phyloP scores from a whole-genome alignment of 495 filamentous ascomycete species.

The Hypoxylon lienhwacheense region DNA sequence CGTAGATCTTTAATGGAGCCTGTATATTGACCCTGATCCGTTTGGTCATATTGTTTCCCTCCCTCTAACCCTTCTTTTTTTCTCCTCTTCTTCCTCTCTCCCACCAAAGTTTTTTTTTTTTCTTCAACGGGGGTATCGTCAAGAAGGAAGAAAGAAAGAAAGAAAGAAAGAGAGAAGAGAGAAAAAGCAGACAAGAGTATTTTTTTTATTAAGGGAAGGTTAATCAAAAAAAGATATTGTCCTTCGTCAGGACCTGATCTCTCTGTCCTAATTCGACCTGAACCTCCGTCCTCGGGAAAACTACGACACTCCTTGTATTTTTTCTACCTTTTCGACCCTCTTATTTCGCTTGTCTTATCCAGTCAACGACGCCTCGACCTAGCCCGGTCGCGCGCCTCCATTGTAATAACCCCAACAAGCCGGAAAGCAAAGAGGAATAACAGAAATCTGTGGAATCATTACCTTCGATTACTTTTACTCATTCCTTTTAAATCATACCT shows the following conservation, averaged over 20 bases:
- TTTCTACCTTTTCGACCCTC: conserved; percentile 14
- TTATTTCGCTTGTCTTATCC: conserved; percentile 25
- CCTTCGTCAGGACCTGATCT: conserved; percentile 20
- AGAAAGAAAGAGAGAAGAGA: background rate
- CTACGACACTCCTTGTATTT: conserved; percentile 34
- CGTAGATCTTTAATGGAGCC: conserved; percentile 61
- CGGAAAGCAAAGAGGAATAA: conserved; percentile 12
- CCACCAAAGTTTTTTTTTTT: conserved; percentile 39
- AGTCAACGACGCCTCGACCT: conserved; percentile 21
- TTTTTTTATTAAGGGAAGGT: conserved; percentile 12
- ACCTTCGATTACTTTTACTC: conserved; percentile 24
- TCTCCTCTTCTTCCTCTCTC: conserved; percentile 40
- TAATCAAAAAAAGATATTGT: conserved; percentile 30
- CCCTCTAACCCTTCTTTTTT: conserved; percentile 34
- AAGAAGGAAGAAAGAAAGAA: conserved; percentile 25
- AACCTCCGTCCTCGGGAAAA: conserved; percentile 25
- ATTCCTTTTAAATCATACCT: conserved; percentile 26
- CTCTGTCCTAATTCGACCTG: conserved; percentile 27
- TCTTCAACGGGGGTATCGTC: conserved; percentile 35
- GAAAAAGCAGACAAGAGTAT: too few relatives aligned
- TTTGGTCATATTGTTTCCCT: conserved; percentile 35
- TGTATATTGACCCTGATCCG: conserved; percentile 52
- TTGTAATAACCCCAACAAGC: conserved; percentile 30
- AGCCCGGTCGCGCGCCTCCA: conserved; percentile 27
- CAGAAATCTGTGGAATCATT: conserved; percentile 22